Conservation (phyloP, 768 basidiomycete genomes). For the Russula compacta region DNA sequence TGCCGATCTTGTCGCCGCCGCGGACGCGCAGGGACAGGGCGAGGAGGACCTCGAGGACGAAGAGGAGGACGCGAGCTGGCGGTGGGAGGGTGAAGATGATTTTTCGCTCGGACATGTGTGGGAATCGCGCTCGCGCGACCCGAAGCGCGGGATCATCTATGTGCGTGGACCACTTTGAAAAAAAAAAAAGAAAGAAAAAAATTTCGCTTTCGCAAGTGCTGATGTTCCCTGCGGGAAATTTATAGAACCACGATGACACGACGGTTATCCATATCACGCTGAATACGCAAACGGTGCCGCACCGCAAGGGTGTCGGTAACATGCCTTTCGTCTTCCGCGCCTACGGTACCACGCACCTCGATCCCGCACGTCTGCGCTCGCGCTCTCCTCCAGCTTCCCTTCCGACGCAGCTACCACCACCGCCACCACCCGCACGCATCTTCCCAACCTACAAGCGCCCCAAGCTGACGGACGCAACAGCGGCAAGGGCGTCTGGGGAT, state of each 20-base stretch:
- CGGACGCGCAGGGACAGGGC: constrained; percentile 6
- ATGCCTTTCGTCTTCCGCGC: constrained; percentile 53
- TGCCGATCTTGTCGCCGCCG: constrained; percentile 20
- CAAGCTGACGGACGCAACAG: not conserved
- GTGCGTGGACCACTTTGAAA: constrained; percentile 33
- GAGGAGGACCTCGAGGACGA: constrained; percentile 12
- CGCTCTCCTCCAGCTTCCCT: not conserved
- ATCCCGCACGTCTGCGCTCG: not conserved
- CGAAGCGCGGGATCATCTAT: constrained; percentile 46
- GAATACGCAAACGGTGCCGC: constrained; percentile 42
- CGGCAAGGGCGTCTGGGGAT: not conserved
- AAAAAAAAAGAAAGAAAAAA: no score
- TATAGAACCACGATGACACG: constrained; percentile 43
- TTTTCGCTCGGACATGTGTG: constrained; percentile 51
- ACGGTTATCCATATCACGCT: constrained; percentile 56
- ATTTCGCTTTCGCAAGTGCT: not conserved
- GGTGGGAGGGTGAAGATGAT: constrained; percentile 66
- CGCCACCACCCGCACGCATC: not conserved
- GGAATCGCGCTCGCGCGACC: constrained; percentile 34
- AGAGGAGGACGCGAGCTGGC: constrained; percentile 40
- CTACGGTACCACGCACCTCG: constrained; percentile 22
- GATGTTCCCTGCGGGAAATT: not conserved
- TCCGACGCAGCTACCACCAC: not conserved
- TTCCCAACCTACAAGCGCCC: constrained; percentile 12
- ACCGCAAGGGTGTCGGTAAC: constrained; percentile 51